Base-by-base conservation (phyloP, 2,329 filamentous ascomycete species). In the Aspergillus jensenii region DNA sequence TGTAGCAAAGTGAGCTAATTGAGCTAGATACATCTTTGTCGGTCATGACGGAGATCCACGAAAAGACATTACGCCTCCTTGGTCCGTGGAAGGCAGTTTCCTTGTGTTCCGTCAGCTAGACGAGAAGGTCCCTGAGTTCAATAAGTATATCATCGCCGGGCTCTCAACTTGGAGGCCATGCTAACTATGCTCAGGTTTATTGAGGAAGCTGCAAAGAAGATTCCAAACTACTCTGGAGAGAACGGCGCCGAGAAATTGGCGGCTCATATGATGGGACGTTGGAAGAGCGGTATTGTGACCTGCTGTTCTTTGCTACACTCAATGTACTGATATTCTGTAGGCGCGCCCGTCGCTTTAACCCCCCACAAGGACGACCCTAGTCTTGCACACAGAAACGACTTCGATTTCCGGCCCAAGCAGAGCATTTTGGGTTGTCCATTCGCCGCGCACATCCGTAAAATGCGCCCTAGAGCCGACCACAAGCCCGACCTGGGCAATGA, bases 401-500 rank as follows among this genome's bases (percentile, higher is more conserved):
- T 80, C 63, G 64, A 71, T 19, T 79, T 75, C 56, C 62, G 68
- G 25, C 61, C 65, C 2, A 45, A 63, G 12, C 66, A 65, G 9
- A 72, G 76, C 45, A 67, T 71, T 1, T 68, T 71, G 19, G 23
- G 50, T 6, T 81, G 79, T 60, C 79, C 79, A 1, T 78, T 79
- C 47, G 78, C 77, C 0, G 76, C 79, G 2, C 79, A 81, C 51
- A 75, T 76, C 27, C 78, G 79, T 43, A 81, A 81, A 68, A 79
- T 74, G 41, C 78, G 78, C 43, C 79, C 79, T 1, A 69, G 79
- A 17, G 69, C 65, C 9, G 76, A 80, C 55, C 9, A n/a, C 15
- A n/a, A 15, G 40, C 12, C n/a, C 9, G 14, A 15, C 17, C 14
- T 40, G 37, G 37, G 37, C 14, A 40, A 15, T 14, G 37, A 40